Base-by-base conservation (phyloP, 1,284 basidiomycete genomes). In the Pyrrhoderma noxium region DNA sequence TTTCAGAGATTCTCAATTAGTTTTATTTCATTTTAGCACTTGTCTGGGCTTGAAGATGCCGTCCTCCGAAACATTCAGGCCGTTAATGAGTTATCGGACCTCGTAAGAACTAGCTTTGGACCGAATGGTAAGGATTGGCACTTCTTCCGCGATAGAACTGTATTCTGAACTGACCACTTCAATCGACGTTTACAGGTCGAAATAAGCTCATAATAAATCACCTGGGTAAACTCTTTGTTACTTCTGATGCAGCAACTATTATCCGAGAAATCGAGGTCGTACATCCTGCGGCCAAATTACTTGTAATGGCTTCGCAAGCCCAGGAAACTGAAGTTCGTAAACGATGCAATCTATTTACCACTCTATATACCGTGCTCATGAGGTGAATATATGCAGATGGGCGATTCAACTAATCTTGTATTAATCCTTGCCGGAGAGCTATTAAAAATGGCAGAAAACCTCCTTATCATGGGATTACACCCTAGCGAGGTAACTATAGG, bases 171-270 rank as follows among this genome's bases (percentile, higher is more conserved):
- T 16, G 16, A 16, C 35, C 16, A 16, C 38, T 22, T 40, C 38
- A 7, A 5, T 31, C 11, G 27, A 31, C 27, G 11, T 5, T 31
- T 31, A 11, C 27, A 88, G 93, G 93, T 40, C 80, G 93, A 52
- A 97, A 96, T 70, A 97, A 96, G 69, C 83, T 97, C 55, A 73
- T 97, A 63, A 93, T 97, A 71, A 97, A 97, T 69, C 96, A 99
- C 69, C 76, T 99, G 41, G 93, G 93, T 52, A 80, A 85, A 64
- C 76, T 98, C 45, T 99, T 99, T 69, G 94, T 99, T 54, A 99
- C 96, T 25, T 96, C 92, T 45, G 96, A 99, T 79, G 95, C 96
- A 7, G 96, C 96, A 8, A 99, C 96, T 53, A 99, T 99, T 70
- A 94, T 99, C 65, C 82, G 89, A 58, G 96, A 99, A 71, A 85